phyloP scores from a whole-genome alignment of 2,329 filamentous ascomycete genomes.

The Ascochyta lentis region DNA sequence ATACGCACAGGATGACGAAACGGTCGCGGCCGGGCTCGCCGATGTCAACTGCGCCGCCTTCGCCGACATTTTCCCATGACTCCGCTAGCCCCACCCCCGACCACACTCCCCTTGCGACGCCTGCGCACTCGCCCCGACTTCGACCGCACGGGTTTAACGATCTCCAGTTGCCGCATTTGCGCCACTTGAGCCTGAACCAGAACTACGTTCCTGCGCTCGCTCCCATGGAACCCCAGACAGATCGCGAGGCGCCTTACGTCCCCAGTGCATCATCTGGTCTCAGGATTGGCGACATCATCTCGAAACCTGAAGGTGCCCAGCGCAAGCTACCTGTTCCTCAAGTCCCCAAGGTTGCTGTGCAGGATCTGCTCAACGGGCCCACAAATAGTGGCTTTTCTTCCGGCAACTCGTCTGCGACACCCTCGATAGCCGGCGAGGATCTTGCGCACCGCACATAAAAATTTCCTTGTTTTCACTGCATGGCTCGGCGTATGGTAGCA shows the following conservation, averaged over 20 bases:
- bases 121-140: conserved; percentile 90
- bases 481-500: conserved; percentile 44
- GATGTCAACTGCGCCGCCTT: conserved; percentile 93
- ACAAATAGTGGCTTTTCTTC: conserved; percentile 69
- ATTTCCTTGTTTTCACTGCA: conserved; percentile 25
- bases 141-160: conserved; percentile 74
- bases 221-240: conserved; percentile 72
- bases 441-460: conserved; percentile 46
- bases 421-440: conserved; percentile 72
- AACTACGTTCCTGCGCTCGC: conserved; percentile 66
- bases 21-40: conserved; percentile 92
- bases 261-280: conserved; percentile 69
- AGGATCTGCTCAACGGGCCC: conserved; percentile 75
- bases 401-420: conserved; percentile 77
- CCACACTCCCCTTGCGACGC: conserved; percentile 97
- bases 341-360: conserved; percentile 86
- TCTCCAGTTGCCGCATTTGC: conserved; percentile 85
- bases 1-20: conserved; percentile 78
- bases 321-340: conserved; percentile 90
- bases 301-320: conserved; percentile 82
- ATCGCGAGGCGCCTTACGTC: conserved; percentile 65
- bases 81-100: conserved; percentile 95
- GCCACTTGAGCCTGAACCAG: conserved; percentile 72
- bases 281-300: conserved; percentile 91
- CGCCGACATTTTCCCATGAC: conserved; percentile 94